These are phyloP conservation scores for Phytophthora pistaciae DNA, from an alignment of 352 stramenopile species.

Conservation along the genomic window DNA sequence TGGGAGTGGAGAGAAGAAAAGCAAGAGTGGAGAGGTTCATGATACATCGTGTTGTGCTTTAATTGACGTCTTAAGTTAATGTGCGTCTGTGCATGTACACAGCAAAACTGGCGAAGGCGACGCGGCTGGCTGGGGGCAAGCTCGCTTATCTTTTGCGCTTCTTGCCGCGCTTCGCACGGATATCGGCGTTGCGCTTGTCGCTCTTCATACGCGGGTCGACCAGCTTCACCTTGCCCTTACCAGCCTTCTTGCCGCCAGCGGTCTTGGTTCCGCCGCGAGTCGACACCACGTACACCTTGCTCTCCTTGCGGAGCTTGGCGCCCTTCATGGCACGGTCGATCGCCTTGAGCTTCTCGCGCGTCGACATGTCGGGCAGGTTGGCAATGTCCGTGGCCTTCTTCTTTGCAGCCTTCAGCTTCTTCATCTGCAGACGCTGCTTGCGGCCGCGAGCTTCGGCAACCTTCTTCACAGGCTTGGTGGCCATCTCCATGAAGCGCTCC, in stretches of 20 bases:
- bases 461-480: conserved; percentile 99
- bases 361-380: conserved; percentile 97
- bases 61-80: conserved; percentile 65
- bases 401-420: conserved; percentile 97
- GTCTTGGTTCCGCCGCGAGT: conserved; percentile 72
- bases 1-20: too few species aligned
- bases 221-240: conserved; percentile 94
- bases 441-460: conserved; percentile 97
- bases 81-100: conserved; percentile 31
- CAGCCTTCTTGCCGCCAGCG: conserved; percentile 79
- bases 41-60: conserved; percentile 39
- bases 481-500: conserved; percentile 96
- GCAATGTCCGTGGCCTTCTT: conserved; percentile 97
- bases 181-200: conserved; percentile 93
- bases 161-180: conserved; percentile 84
- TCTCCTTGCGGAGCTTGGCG: conserved; percentile 89
- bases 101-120: conserved; percentile 38
- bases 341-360: conserved; percentile 98
- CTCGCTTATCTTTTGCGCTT: conserved; percentile 86
- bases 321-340: conserved; percentile 98
- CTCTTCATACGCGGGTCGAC: conserved; percentile 99
- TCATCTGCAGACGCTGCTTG: conserved; percentile 95
- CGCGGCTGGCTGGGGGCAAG: neutral
- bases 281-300: conserved; percentile 98
- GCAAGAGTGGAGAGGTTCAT: conserved; percentile 19